These are phyloP conservation scores for Panicum virgatum DNA, from an alignment of 202 grass and related monocot species.

Conservation along the genomic window DNA sequence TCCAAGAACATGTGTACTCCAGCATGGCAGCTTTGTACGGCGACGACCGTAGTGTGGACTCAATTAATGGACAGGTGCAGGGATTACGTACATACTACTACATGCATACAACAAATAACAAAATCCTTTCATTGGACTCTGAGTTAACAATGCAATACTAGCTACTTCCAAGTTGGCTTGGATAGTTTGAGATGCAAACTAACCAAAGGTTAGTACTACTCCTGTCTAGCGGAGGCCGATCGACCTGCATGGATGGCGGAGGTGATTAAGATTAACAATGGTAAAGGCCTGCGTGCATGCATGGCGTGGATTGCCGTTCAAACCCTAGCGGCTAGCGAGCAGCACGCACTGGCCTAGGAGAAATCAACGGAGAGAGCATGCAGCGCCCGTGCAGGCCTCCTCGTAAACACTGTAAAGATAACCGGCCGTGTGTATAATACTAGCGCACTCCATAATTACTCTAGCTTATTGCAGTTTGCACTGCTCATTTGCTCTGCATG, in stretches of 20 bases:
- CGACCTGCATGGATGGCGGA: neutral
- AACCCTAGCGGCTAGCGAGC: conserved; percentile 38
- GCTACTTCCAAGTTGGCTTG: conserved; percentile 1
- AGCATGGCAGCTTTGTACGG: neutral
- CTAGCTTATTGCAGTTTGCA: conserved; percentile 29
- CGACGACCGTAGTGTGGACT: no score
- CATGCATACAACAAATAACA: no score
- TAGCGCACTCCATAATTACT: conserved; percentile 26
- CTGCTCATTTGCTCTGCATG: neutral
- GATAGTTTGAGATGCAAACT: conserved; percentile 49
- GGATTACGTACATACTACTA: neutral
- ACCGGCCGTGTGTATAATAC: conserved; percentile 29
- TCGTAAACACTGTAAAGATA: conserved; percentile 63
- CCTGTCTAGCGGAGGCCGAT: neutral
- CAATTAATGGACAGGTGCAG: neutral
- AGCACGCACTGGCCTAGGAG: conserved; percentile 53
- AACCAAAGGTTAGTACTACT: neutral
- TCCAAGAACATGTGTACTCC: neutral
- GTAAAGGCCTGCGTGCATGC: conserved; percentile 11
- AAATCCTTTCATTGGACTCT: neutral
- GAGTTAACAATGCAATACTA: neutral
- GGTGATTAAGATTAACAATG: conserved; percentile 15
- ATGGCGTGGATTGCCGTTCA: conserved; percentile 35
- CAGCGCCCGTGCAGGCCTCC: conserved; percentile 59
- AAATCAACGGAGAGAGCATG: conserved; percentile 58